These are phyloP conservation scores for Cordyceps fumosorosea DNA, from an alignment of 2,329 filamentous ascomycete genomes.

Conservation along the genomic window DNA sequence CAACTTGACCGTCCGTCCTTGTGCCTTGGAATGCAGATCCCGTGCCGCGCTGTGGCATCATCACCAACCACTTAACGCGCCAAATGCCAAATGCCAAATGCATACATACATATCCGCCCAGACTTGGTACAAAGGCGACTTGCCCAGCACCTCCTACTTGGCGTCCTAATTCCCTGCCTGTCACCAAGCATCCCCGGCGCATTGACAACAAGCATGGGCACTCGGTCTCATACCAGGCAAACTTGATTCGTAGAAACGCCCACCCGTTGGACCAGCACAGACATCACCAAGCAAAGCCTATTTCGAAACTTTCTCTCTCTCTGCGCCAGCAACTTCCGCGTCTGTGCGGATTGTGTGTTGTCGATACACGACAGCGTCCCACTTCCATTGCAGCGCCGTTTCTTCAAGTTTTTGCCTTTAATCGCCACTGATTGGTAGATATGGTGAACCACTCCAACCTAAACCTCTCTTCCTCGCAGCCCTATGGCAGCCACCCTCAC, in stretches of 20 bases:
- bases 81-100: neutral
- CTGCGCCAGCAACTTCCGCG: too few species aligned
- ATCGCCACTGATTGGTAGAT: too few species aligned
- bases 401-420: too few species aligned
- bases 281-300: neutral
- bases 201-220: neutral
- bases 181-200: neutral
- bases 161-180: neutral
- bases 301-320: neutral
- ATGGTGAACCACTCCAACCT: too few species aligned
- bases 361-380: too few species aligned
- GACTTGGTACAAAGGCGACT: too few species aligned
- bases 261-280: neutral
- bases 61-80: neutral
- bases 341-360: neutral
- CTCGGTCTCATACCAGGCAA: neutral
- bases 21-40: neutral
- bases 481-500: too few species aligned
- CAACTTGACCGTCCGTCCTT: neutral
- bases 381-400: too few species aligned
- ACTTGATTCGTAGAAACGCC: neutral
- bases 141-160: too few species aligned
- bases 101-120: too few species aligned
- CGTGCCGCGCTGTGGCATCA: neutral
- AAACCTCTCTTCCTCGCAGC: too few species aligned